Evolutionary conservation across 768 basidiomycete genomes (phyloP).

Genomic region (Boletus patriciae): DNA sequence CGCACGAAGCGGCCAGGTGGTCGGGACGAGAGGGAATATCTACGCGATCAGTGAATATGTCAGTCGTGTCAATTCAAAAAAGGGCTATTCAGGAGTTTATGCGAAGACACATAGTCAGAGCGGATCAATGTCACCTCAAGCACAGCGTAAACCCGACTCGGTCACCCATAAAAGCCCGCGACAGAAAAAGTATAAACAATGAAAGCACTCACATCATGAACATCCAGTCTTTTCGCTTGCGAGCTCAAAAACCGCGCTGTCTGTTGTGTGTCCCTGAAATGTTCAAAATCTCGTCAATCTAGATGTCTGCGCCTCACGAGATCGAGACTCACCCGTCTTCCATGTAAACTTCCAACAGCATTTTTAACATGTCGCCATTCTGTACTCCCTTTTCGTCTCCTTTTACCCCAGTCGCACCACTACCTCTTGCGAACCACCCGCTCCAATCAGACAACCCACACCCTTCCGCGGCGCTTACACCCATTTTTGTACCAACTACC

Average conservation of each 20-base stretch:
- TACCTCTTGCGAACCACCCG: constrained; percentile 43
- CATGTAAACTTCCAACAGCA: constrained; percentile 83
- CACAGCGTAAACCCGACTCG: not conserved
- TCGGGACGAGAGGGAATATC: constrained; percentile 67
- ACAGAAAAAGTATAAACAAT: not conserved
- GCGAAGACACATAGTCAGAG: not conserved
- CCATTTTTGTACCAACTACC: constrained; percentile 59
- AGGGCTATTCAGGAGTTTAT: not conserved
- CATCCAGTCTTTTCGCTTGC: constrained; percentile 77
- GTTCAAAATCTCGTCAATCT: not conserved
- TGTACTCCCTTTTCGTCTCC: constrained; percentile 43
- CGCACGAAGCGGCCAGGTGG: constrained; percentile 70
- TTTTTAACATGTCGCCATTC: constrained; percentile 58
- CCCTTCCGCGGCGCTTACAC: constrained; percentile 55
- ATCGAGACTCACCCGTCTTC: constrained; percentile 58
- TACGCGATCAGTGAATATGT: constrained; percentile 26
- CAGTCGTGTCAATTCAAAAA: not conserved
- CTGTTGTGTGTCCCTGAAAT: constrained; percentile 51
- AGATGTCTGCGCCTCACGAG: not conserved
- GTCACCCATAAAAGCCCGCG: not conserved
- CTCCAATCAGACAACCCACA: constrained; percentile 42
- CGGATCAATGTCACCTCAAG: not conserved
- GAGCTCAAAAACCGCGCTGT: constrained; percentile 74
- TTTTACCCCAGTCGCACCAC: constrained; percentile 46
- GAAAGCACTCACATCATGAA: constrained; percentile 60